Conservation (phyloP, 2,329 filamentous ascomycete species). For the Neurospora sp. region DNA sequence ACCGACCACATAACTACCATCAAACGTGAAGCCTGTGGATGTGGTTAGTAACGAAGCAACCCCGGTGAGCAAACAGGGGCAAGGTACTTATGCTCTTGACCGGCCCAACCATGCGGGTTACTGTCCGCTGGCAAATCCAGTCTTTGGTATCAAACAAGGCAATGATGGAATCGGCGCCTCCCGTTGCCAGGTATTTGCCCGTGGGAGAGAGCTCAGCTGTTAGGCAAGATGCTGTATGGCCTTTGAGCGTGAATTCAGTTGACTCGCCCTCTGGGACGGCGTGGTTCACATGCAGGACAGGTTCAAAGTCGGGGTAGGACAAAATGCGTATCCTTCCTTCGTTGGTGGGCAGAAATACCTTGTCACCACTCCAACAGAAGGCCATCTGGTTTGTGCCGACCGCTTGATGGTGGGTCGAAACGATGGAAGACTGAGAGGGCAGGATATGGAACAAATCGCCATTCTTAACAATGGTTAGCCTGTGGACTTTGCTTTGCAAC, state of each 20-base stretch:
- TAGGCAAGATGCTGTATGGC: slow-evolving; percentile 64
- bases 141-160: slow-evolving; percentile 68
- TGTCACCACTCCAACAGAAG: slow-evolving; percentile 64
- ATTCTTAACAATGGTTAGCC: slow-evolving; percentile 30
- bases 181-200: slow-evolving; percentile 62
- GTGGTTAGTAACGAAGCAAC: slow-evolving; percentile 14
- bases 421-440: slow-evolving; percentile 43
- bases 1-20: slow-evolving; percentile 64
- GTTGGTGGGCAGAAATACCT: slow-evolving; percentile 60
- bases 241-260: slow-evolving; percentile 52
- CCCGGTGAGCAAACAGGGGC: background rate
- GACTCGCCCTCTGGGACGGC: slow-evolving; percentile 27
- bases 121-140: slow-evolving; percentile 65
- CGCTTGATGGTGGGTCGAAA: slow-evolving; percentile 50
- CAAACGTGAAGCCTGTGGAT: slow-evolving; percentile 59
- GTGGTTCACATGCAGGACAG: slow-evolving; percentile 39
- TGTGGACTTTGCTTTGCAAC: slow-evolving; percentile 9
- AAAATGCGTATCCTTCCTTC: slow-evolving; percentile 64
- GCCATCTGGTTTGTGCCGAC: slow-evolving; percentile 61
- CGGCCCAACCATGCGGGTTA: slow-evolving; percentile 58
- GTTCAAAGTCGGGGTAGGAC: slow-evolving; percentile 54
- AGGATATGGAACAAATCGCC: slow-evolving; percentile 54
- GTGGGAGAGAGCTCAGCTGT: slow-evolving; percentile 60
- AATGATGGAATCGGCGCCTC: slow-evolving; percentile 65
- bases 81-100: slow-evolving; percentile 56